These are phyloP conservation scores for Neonectria magnoliae DNA, from an alignment of 2,329 filamentous ascomycete genomes.

Conservation along the genomic window DNA sequence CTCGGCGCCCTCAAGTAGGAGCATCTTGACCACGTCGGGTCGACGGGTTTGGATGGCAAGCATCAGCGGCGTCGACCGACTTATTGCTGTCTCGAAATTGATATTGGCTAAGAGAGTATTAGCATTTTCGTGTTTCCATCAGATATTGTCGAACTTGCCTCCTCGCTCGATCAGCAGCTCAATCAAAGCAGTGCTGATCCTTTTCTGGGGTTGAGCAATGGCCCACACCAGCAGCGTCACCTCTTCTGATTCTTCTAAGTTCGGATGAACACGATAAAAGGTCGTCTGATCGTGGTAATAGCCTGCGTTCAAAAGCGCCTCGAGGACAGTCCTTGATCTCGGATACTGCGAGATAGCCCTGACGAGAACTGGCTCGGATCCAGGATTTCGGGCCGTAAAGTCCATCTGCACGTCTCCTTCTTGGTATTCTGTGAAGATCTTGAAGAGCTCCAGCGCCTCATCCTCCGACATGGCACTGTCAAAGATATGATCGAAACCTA, in stretches of 20 bases:
- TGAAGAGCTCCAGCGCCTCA: conserved; percentile 60
- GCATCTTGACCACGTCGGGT: conserved; percentile 64
- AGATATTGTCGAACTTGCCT: conserved; percentile 43
- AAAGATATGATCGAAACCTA: conserved; percentile 67
- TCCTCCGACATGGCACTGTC: conserved; percentile 61
- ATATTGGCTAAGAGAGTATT: conserved; percentile 58
- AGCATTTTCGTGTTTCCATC: conserved; percentile 15
- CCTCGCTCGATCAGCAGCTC: conserved; percentile 62
- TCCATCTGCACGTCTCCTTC: conserved; percentile 61
- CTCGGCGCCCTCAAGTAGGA: conserved; percentile 68
- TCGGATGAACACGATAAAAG: conserved; percentile 54
- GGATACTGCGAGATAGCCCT: conserved; percentile 65
- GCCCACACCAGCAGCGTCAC: conserved; percentile 70
- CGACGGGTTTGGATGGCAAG: conserved; percentile 66
- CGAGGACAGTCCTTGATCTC: conserved; percentile 61
- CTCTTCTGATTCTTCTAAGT: conserved; percentile 61
- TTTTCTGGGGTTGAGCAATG: conserved; percentile 70
- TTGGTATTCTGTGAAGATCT: conserved; percentile 61
- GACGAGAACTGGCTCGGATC: conserved; percentile 60
- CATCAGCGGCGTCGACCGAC: conserved; percentile 67
- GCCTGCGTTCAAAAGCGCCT: conserved; percentile 64
- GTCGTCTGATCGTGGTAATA: conserved; percentile 68
- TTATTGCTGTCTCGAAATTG: conserved; percentile 62
- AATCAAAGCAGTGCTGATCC: conserved; percentile 67
- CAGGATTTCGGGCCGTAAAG: conserved; percentile 56